Evolutionary conservation across 345 rosid genomes (phyloP).

Genomic region (Pistacia integerrima): DNA sequence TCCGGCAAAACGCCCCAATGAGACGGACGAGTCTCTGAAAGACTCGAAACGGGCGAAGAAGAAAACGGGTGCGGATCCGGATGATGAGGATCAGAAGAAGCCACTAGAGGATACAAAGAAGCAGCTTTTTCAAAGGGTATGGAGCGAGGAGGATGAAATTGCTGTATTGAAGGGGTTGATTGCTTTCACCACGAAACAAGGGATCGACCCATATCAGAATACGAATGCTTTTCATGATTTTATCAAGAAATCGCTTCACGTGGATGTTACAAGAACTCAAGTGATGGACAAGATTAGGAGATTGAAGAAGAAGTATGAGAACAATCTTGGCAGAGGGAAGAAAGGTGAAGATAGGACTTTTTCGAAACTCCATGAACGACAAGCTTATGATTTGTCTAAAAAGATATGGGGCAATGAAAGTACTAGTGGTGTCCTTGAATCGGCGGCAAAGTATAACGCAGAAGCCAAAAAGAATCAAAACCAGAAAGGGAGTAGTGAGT

Average conservation of each 20-base stretch:
- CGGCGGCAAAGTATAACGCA: conserved; percentile 19
- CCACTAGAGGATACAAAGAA: conserved; percentile 43
- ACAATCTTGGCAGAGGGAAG: conserved; percentile 20
- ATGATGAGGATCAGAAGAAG: conserved; percentile 25
- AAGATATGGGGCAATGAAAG: conserved; percentile 38
- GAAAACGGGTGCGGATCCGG: conserved; percentile 16
- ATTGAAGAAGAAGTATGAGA: conserved; percentile 43
- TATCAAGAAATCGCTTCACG: conserved; percentile 41
- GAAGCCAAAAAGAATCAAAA: conserved; percentile 25
- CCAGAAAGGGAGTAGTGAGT: conserved; percentile 17
- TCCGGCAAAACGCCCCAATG: conserved; percentile 22
- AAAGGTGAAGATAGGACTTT: conserved; percentile 28
- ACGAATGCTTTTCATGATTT: conserved; percentile 40
- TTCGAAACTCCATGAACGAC: conserved; percentile 34
- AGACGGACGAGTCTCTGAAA: conserved; percentile 6
- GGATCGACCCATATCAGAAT: conserved; percentile 34
- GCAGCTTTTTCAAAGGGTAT: conserved; percentile 45
- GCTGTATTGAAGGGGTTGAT: conserved; percentile 44
- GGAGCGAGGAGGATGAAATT: conserved; percentile 53
- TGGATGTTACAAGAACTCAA: conserved; percentile 37
- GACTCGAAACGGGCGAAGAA: conserved; percentile 33
- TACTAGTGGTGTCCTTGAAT: conserved; percentile 20
- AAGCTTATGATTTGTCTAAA: conserved; percentile 38
- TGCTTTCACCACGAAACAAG: conserved; percentile 35
- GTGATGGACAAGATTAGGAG: conserved; percentile 43